Conservation (phyloP, 164 flowering plant species). For the Stephania cephalantha region DNA sequence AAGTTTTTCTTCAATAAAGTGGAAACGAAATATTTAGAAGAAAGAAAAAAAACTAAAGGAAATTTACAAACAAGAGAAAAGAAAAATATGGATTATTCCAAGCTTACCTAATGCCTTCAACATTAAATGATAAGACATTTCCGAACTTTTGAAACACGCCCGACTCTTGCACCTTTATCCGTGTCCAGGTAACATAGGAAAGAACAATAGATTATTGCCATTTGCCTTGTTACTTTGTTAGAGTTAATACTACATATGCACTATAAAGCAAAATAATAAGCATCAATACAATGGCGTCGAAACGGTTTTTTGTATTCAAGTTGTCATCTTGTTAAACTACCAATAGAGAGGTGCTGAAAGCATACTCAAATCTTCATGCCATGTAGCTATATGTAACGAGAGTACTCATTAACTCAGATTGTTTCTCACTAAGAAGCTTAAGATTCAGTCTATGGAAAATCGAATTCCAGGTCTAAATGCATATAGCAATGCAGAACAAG, state of each 20-base stretch:
- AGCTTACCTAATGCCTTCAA: too few species aligned
- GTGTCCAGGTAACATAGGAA: too few species aligned
- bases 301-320: slow-evolving; percentile 16
- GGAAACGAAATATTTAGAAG: too few species aligned
- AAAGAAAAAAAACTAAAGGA: background rate
- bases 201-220: too few species aligned
- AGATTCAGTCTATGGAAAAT: background rate
- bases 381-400: slow-evolving; percentile 22
- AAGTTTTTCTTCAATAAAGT: too few species aligned
- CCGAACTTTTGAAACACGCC: too few species aligned
- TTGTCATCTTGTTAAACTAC: slow-evolving; percentile 19
- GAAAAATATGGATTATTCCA: too few species aligned
- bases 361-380: slow-evolving; percentile 9
- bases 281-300: slow-evolving; percentile 31
- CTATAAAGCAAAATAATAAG: slow-evolving; percentile 25
- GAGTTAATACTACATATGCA: slow-evolving; percentile 18
- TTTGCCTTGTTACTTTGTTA: slow-evolving; percentile 6
- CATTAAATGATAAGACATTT: too few species aligned
- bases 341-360: background rate
- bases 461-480: slow-evolving; percentile 10
- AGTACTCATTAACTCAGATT: slow-evolving; percentile 23
- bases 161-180: too few species aligned
- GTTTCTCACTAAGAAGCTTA: slow-evolving; percentile 2
- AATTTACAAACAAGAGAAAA: too few species aligned
- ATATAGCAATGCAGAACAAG: slow-evolving; percentile 32